Evolutionary conservation across 441 rosid species (phyloP).

Genomic region (Theobroma grandiflorum): DNA sequence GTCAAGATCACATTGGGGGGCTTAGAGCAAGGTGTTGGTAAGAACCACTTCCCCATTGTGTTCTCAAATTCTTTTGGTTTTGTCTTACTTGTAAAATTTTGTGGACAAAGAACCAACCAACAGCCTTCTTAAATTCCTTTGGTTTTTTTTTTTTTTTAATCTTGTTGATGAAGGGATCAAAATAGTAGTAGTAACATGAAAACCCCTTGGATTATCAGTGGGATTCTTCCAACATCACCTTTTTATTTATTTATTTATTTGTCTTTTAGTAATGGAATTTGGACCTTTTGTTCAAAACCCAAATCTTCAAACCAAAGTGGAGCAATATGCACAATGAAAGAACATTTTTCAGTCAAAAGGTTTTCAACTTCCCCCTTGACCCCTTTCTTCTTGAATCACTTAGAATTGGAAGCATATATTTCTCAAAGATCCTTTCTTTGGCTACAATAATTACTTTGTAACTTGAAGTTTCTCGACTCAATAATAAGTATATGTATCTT

Average conservation of each 20-base stretch:
- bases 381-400: neutral
- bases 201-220: no score
- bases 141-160: neutral
- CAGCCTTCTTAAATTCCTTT: neutral
- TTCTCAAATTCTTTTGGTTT: neutral
- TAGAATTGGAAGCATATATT: neutral
- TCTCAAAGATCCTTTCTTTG: neutral
- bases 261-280: neutral
- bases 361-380: neutral
- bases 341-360: neutral
- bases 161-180: neutral
- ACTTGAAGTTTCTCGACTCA: no score
- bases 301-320: neutral
- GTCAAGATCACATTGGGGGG: no score
- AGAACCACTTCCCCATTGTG: neutral
- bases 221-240: neutral
- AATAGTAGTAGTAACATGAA: neutral
- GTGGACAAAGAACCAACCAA: neutral
- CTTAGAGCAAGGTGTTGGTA: neutral
- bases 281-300: neutral
- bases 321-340: neutral
- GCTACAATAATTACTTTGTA: neutral
- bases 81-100: neutral
- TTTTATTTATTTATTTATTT: neutral
- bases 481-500: no score